A percentile compares a stretch with the other conserved stretches of the same genome.
Evolutionary conservation across 129 eudicot species (phyloP).

Genomic region (Cynara cardunculus): DNA sequence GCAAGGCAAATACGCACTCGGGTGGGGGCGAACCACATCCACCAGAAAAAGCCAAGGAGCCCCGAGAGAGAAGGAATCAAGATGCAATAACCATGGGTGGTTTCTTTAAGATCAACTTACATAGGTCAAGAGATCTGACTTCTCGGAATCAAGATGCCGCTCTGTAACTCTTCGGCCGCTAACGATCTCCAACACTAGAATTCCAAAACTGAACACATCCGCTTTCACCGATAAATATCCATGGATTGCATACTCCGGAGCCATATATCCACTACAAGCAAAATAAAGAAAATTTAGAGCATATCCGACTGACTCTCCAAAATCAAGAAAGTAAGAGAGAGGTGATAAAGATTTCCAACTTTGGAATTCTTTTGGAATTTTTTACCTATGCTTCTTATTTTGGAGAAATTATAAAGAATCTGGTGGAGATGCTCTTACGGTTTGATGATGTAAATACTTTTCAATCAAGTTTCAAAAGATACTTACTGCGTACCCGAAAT

Average conservation of each 20-base stretch:
- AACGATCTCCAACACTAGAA: slow-evolving; percentile 73
- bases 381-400: neutral
- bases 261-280: slow-evolving; percentile 79
- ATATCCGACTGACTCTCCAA: no score
- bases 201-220: slow-evolving; percentile 81
- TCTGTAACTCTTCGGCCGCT: slow-evolving; percentile 70
- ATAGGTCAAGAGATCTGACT: slow-evolving; percentile 78
- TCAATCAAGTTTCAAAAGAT: neutral
- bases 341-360: no score
- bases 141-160: slow-evolving; percentile 39
- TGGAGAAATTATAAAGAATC: neutral
- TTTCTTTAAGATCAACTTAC: slow-evolving; percentile 38
- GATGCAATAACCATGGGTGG: neutral
- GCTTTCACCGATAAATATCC: slow-evolving; percentile 86
- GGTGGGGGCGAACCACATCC: no score
- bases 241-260: slow-evolving; percentile 85
- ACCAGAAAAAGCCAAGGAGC: no score
- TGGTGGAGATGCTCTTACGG: neutral
- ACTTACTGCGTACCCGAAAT: slow-evolving; percentile 91
- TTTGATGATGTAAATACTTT: neutral
- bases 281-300: no score
- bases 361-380: neutral
- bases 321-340: no score
- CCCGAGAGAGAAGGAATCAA: no score
- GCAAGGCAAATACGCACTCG: no score